A percentile compares a stretch with the other conserved stretches of the same genome.
These are phyloP conservation scores for Xanthoconium stramineum DNA, from an alignment of 768 basidiomycete genomes.

Conservation along the genomic window DNA sequence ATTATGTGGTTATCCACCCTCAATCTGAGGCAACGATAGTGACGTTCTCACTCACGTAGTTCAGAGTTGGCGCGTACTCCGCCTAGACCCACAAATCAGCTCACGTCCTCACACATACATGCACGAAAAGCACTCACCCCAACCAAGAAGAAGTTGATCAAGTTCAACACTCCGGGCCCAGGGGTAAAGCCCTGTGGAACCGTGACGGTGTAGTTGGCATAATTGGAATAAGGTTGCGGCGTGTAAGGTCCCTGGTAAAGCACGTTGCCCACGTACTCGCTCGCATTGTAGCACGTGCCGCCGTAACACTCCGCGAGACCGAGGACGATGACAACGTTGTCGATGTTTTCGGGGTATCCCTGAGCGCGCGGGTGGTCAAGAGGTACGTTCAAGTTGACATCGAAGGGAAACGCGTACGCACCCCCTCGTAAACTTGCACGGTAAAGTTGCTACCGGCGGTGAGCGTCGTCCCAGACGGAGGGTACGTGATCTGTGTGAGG, in stretches of 20 bases:
- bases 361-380: neutral
- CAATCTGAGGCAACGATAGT: conserved; percentile 5
- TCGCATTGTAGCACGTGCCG: conserved; percentile 22
- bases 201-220: conserved; percentile 33
- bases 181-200: conserved; percentile 25
- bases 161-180: conserved; percentile 35
- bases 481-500: conserved; percentile 6
- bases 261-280: conserved; percentile 27
- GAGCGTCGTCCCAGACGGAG: conserved; percentile 9
- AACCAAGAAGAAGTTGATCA: conserved; percentile 37
- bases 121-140: conserved; percentile 33
- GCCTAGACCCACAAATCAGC: conserved; percentile 15
- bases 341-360: conserved; percentile 23
- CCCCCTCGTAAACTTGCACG: conserved; percentile 20
- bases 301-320: conserved; percentile 28
- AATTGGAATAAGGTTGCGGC: conserved; percentile 16
- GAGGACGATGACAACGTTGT: conserved; percentile 31
- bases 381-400: neutral
- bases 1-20: neutral
- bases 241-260: conserved; percentile 35
- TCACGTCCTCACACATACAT: neutral
- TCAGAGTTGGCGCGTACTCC: conserved; percentile 5
- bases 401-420: conserved; percentile 2
- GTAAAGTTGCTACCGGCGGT: conserved; percentile 3
- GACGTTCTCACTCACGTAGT: conserved; percentile 24